A percentile compares a stretch with the other conserved stretches of the same genome.
These are phyloP conservation scores for Tetracladium setigerum DNA, from an alignment of 495 filamentous ascomycete genomes.

Conservation along the genomic window DNA sequence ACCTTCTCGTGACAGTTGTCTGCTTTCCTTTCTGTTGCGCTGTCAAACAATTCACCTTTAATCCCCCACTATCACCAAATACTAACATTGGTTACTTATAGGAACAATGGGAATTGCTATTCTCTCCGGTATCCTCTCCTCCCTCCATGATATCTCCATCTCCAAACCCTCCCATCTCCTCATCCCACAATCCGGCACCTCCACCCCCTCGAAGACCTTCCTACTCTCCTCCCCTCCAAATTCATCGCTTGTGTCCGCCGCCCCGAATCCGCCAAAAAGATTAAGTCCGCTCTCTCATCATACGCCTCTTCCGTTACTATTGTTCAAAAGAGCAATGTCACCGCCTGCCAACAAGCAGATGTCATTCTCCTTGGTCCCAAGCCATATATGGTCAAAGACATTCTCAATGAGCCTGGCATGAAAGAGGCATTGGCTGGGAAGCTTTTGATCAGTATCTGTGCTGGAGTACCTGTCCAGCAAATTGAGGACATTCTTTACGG, in stretches of 20 bases:
- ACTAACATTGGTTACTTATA: conserved; percentile 18
- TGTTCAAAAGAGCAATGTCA: conserved; percentile 19
- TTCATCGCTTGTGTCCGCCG: conserved; percentile 74
- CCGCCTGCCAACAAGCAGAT: conserved; percentile 12
- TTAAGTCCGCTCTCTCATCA: conserved; percentile 49
- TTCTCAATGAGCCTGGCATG: conserved; percentile 60
- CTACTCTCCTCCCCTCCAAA: conserved; percentile 51
- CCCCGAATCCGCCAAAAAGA: conserved; percentile 51
- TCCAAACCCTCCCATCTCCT: conserved; percentile 23
- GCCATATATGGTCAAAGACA: conserved; percentile 60
- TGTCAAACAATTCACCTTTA: not conserved
- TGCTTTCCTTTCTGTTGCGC: not conserved
- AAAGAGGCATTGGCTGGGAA: conserved; percentile 64
- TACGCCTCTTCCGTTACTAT: conserved; percentile 39
- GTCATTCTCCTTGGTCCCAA: conserved; percentile 67
- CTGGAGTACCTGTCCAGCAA: conserved; percentile 63
- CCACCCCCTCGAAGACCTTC: conserved; percentile 44
- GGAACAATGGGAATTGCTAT: conserved; percentile 84
- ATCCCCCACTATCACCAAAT: not conserved
- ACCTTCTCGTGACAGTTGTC: not conserved
- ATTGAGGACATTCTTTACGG: conserved; percentile 53
- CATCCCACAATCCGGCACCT: conserved; percentile 35
- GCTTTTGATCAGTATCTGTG: conserved; percentile 75
- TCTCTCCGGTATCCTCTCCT: conserved; percentile 68
- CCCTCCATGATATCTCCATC: conserved; percentile 37